Base-by-base conservation (phyloP, 78 protist species). In the Dictyostelium brefeldianum region DNA sequence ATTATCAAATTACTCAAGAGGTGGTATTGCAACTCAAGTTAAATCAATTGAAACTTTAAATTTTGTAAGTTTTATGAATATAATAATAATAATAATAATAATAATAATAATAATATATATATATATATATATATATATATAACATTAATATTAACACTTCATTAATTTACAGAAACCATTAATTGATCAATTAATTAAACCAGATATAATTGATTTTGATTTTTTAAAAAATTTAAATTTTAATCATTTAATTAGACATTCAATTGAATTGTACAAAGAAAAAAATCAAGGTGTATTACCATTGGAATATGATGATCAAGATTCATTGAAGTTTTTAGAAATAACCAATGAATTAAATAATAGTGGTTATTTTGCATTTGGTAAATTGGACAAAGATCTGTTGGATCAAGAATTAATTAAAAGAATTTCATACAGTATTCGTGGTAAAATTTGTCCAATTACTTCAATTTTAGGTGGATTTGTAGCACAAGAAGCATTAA, bases 401-500 rank as follows among this genome's bases (percentile, higher is more conserved):
- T 6, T 93, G 9, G 85, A 92, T 77, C 89, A 84, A 54, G 79
- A 95, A 70, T 62, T 93, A 36, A 12, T 91, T 22, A 20, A 62
- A 53, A 80, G 9, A 87, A n/a, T 97, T 5, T 77, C 96, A 22
- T 64, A 8, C 53, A 57, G 78, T 36, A 90, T 94, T 0, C 14
- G 65, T 14, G 99, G 98, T 22, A 91, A 78, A 43, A 70, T 97
- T n/a, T 70, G 91, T 17, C 98, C 98, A 18, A 65, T 97, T 80
- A 22, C 90, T 5, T 41, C 98, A 0, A 43, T 96, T 17, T 12
- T 96, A 5, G 99, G 99, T 31, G 98, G 98, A 22, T 69, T 97
- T 46, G 96, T 96, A 8, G 99, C 98, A 1, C 99, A 98, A 85
- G 99, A 98, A 90, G 97, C 92, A 14, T 71, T 99, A 54, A 99